Percentiles rank a stretch among this genome's conserved stretches.
Conservation (phyloP, 2,329 filamentous ascomycete genomes). For the Fusarium veterinarium region DNA sequence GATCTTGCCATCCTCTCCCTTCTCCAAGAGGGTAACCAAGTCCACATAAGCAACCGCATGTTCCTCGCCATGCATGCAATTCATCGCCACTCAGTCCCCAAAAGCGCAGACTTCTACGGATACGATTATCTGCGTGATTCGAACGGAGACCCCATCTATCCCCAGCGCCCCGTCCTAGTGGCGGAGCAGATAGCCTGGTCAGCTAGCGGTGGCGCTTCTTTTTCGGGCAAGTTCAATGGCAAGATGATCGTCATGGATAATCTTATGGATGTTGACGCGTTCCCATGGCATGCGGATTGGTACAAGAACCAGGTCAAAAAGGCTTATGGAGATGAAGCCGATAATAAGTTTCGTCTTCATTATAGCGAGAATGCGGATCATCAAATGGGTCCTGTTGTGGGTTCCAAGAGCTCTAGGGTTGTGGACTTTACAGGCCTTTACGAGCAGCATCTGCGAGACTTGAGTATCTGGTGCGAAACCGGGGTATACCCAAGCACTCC, state of each 20-base stretch:
- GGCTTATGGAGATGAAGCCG: fast-evolving
- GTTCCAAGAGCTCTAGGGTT: fast-evolving
- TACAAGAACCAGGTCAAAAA: fast-evolving
- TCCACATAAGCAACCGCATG: neutral
- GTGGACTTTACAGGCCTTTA: neutral
- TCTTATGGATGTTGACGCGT: neutral
- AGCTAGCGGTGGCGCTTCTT: fast-evolving
- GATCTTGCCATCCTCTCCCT: fast-evolving
- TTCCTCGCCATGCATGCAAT: neutral
- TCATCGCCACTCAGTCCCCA: fast-evolving
- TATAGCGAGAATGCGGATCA: neutral
- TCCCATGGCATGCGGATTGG: neutral
- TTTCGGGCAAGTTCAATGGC: neutral
- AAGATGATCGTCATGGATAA: neutral
- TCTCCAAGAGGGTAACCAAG: fast-evolving
- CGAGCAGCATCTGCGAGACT: neutral
- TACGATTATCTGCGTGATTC: neutral
- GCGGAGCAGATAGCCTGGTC: neutral
- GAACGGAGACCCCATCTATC: fast-evolving
- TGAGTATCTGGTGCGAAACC: neutral
- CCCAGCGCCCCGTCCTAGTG: fast-evolving
- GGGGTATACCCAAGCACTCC: fast-evolving
- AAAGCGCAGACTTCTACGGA: fast-evolving
- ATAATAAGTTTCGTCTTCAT: neutral
- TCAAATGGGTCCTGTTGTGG: fast-evolving